Evolutionary conservation across 805 yeast species (phyloP), one percentile per base, ranked within the genome.

Genomic region (Cyberlindnera lachancei): DNA sequence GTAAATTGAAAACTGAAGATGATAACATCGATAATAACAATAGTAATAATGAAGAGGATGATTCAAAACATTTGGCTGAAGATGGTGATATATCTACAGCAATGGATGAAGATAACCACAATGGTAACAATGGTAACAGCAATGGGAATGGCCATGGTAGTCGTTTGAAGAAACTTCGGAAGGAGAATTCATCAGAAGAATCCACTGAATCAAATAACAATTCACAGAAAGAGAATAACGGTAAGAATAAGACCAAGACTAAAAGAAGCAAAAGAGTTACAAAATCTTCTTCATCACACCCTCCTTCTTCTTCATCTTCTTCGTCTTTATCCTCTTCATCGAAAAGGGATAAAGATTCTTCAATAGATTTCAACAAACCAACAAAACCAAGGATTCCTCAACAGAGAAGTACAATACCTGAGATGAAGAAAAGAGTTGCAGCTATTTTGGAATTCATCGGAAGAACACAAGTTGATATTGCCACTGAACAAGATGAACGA

Each of bases 381-480:
- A 78, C 85, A 29, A 81, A 75, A 45, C 96, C 97, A 11, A 72
- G 95, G 35, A 63, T 76, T 27, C 96, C 95, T 6, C 79, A 79
- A 37, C 76, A 77, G 15, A 71, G 85, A 34, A 73, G 83, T 4
- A 72, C 87, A 4, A 56, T 88, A 38, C 70, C 73, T 45, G 98
- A 90, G 55, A 80, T 90, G 84, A 72, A 87, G 35, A 76, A 85
- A 49, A 70, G 98, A 37, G 82, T 87, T 2, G 80, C 85, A 3
- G 94, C 96, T 2, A 90, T 90, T 15, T 61, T 90, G 46, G 97
- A 92, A 58, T 92, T 88, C 68, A 71, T 90, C 17, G 85, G 88
- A 10, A 68, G 95, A 33, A 82, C 94, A 2, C 95, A 87, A 55
- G 58, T 79, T 40, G 97, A 90, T 50, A 60, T 90, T 39, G 78